Evolutionary conservation across 2,329 filamentous ascomycete genomes (phyloP), one percentile per base, ranked within the genome.

Genomic region (Scortechinia acanthostroma): DNA sequence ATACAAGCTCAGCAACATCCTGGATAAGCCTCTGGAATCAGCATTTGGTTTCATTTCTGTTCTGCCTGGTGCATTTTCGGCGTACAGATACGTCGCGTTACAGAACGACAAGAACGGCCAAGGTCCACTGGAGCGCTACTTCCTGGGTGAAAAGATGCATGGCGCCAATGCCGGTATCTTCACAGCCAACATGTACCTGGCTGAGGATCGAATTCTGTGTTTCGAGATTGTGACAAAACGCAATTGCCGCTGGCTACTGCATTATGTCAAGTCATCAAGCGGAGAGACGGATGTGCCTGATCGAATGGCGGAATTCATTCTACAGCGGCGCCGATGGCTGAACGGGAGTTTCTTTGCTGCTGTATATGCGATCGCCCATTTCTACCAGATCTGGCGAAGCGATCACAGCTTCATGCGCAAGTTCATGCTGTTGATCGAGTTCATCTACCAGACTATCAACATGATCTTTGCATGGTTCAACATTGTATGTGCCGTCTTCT

Each of bases 1-100:
- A 70, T 98, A 98, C 76, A 98, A 98, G 76, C 95, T 98, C 86
- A 95, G 89, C 63, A 98, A 98, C 59, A 98, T 98, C 59, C 76
- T 98, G 40, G 93, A 98, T 64, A 98, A 98, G 69, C 93, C 93
- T 2, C 71, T 98, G 33, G 93, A 98, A 62, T 97, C 91, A 3
- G 88, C 91, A 0, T 98, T 98, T 63, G 93, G 93, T 42, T 98
- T 97, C 68, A 97, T 98, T 60, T 89, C 88, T 40, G 93, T 98
- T 57, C 73, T 98, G 58, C 93, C 93, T 1, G 93, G 93, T 70
- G 93, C 93, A 47, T 95, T 98, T 66, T 97, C 91, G n/a, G 93
- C 93, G 17, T 98, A 98, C 64, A 86, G 93, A 30, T 98, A 88
- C 61, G 77, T 95, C 6, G 93, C 93, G 3, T 71, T 98, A 42